A percentile compares a stretch with the other conserved stretches of the same genome.
These are phyloP conservation scores for Fraxinus floribunda DNA, from an alignment of 305 asterid species.

Conservation along the genomic window DNA sequence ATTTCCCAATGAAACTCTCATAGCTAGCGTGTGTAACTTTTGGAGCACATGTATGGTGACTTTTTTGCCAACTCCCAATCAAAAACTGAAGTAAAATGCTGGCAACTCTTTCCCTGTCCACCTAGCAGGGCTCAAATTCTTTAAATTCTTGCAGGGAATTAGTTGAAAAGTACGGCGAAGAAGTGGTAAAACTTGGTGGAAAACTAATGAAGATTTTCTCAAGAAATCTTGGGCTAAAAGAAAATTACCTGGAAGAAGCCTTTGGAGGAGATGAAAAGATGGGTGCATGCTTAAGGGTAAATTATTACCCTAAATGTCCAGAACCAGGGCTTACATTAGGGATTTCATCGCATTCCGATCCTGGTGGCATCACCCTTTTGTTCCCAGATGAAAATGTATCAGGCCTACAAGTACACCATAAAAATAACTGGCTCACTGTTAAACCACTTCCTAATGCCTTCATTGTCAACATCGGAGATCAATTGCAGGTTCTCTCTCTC, in stretches of 20 bases:
- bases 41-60: neutral
- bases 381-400: slow-evolving; percentile 62
- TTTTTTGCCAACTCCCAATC: no score
- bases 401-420: slow-evolving; percentile 75
- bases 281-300: slow-evolving; percentile 66
- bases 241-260: slow-evolving; percentile 50
- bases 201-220: slow-evolving; percentile 53
- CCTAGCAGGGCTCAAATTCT: no score
- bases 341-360: slow-evolving; percentile 78
- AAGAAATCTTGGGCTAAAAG: slow-evolving; percentile 55
- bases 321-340: slow-evolving; percentile 83
- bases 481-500: slow-evolving; percentile 50
- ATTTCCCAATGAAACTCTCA: neutral
- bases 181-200: slow-evolving; percentile 51
- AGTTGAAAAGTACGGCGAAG: slow-evolving; percentile 47
- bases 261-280: slow-evolving; percentile 57
- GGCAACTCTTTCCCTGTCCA: no score
- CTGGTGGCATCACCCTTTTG: slow-evolving; percentile 77
- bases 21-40: neutral
- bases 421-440: slow-evolving; percentile 60
- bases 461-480: slow-evolving; percentile 85
- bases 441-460: slow-evolving; percentile 63
- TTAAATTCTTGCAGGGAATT: slow-evolving; percentile 30
- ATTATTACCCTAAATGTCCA: slow-evolving; percentile 88
- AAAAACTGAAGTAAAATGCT: no score